phyloP scores from a whole-genome alignment of 345 rosid species.

The Bretschneidera sinensis region DNA sequence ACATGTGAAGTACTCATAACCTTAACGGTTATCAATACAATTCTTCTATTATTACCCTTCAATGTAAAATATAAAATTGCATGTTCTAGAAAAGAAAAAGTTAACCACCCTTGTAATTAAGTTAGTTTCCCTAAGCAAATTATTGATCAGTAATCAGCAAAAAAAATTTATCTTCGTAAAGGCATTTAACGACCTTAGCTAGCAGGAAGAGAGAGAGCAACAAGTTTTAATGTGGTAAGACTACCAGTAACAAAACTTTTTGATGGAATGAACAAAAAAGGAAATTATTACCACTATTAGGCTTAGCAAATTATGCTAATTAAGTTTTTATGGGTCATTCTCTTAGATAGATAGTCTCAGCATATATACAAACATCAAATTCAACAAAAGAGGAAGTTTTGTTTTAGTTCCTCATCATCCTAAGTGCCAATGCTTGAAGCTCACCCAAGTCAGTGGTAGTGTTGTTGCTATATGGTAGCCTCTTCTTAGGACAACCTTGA shows the following conservation, averaged over 20 bases:
- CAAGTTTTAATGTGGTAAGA: slow-evolving; percentile 5
- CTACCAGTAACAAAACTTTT: not conserved
- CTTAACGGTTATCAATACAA: too few species aligned
- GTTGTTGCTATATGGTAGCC: too few species aligned
- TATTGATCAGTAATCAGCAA: slow-evolving; percentile 1
- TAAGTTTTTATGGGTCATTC: too few species aligned
- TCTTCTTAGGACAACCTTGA: slow-evolving; percentile 40
- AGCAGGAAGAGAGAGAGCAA: slow-evolving; percentile 1
- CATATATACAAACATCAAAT: too few species aligned
- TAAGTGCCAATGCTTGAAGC: slow-evolving; percentile 80
- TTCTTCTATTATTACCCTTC: too few species aligned
- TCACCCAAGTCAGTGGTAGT: slow-evolving; percentile 54
- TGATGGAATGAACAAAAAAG: slow-evolving; percentile 3
- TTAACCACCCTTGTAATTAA: not conserved
- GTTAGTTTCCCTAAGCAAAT: not conserved
- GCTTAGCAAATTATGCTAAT: too few species aligned
- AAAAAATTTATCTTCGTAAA: slow-evolving; percentile 11
- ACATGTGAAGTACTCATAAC: too few species aligned
- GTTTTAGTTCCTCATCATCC: slow-evolving; percentile 76
- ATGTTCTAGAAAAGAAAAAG: too few species aligned
- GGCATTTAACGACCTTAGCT: too few species aligned
- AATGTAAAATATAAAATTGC: too few species aligned
- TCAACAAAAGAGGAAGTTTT: too few species aligned
- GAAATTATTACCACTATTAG: too few species aligned
- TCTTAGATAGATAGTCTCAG: slow-evolving; percentile 16